Base-by-base conservation (phyloP, 108 stramenopile genomes). In the Conticribra weissflogii region DNA sequence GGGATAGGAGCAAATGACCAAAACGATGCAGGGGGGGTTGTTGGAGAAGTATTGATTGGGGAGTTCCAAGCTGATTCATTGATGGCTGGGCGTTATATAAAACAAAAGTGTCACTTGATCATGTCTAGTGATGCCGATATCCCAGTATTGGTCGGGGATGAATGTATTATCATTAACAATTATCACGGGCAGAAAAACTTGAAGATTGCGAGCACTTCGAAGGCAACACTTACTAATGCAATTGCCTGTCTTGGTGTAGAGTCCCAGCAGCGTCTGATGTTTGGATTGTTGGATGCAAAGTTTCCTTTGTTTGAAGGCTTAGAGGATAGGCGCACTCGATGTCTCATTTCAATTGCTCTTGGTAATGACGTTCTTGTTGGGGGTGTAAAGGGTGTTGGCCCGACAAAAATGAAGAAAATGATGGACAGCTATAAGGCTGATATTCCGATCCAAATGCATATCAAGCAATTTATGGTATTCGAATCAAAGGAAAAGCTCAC, bases 171-270 rank as follows among this genome's bases (percentile, higher is more conserved):
- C 5, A 41, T 41, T 12, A 41, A 41, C 12, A 12, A 41, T 5
- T 9, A 9, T 5, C 5, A 9, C 12, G 36, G 36, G 12, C 5
- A 41, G 36, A 41, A 41, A 41, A n/a, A n/a, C n/a, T 24, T 21
- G 52, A 53, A 24, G 52, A 53, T 53, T 21, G 52, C 52, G 52
- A 53, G 52, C 23, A 53, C 24, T 7, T 24, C 52, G 17, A 24
- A 12, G 12, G 36, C 5, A 41, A 41, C 36, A 41, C 36, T 41
- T 5, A 41, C 36, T 9, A 41, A 41, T 41, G 36, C 36, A 41
- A 9, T 41, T 5, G 8, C 36, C 5, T 41, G 36, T 41, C 36
- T 41, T 9, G 12, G 12, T 5, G 36, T 9, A 12, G 36, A 5
- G 36, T 9, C 8, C 8, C 5, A 12, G 12, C 5, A 41, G 12